A percentile compares a stretch with the other conserved stretches of the same genome.
These are phyloP conservation scores for Pueraria montana DNA, from an alignment of 306 rosid species.

Conservation along the genomic window DNA sequence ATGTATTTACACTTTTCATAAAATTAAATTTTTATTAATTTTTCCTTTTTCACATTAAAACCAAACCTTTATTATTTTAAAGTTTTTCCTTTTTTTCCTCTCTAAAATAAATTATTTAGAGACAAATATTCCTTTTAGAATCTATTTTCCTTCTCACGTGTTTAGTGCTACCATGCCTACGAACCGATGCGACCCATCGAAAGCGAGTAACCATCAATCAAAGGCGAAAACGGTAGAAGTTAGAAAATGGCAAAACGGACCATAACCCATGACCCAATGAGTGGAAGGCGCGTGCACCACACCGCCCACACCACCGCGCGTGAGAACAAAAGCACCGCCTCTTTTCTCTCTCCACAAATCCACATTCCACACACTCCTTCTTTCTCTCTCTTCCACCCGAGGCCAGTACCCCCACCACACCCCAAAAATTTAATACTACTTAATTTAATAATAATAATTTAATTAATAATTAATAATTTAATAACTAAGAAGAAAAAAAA, in stretches of 20 bases:
- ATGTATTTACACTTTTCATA: too few species aligned
- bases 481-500: not conserved
- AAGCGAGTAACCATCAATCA: too few species aligned
- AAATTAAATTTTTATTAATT: too few species aligned
- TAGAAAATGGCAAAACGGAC: not conserved
- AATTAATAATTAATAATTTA: not conserved
- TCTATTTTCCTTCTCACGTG: not conserved
- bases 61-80: not conserved
- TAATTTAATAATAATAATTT: too few species aligned
- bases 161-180: not conserved
- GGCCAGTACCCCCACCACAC: not conserved
- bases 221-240: not conserved
- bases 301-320: not conserved
- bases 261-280: not conserved
- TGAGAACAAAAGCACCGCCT: slow-evolving; percentile 15
- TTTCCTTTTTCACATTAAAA: not conserved
- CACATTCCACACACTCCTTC: not conserved
- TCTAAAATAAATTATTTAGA: not conserved
- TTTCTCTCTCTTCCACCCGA: not conserved
- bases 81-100: not conserved
- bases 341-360: not conserved
- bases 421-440: not conserved
- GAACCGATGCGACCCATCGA: not conserved
- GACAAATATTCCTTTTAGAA: not conserved
- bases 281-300: slow-evolving; percentile 4